Evolutionary conservation across 805 yeast species (phyloP).

Genomic region (Yarrowia sp.): DNA sequence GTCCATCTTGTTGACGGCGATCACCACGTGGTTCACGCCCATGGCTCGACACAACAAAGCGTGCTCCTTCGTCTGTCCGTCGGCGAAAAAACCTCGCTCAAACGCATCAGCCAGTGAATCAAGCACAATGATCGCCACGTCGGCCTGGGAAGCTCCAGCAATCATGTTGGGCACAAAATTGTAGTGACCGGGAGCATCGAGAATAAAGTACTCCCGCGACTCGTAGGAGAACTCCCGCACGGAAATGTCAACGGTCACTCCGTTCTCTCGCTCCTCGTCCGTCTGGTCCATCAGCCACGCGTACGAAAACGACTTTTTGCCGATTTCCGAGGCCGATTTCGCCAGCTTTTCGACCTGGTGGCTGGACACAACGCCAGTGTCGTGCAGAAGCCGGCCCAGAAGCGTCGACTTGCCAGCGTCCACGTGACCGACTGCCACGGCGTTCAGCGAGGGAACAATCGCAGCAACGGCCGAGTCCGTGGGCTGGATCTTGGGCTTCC

Average conservation of each 20-base stretch:
- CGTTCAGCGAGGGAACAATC: conserved; percentile 64
- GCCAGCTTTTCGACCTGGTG: conserved; percentile 67
- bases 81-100: conserved; percentile 69
- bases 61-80: conserved; percentile 83
- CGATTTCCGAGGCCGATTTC: conserved; percentile 68
- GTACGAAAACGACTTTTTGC: conserved; percentile 79
- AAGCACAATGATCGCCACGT: conserved; percentile 72
- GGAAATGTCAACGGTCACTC: conserved; percentile 81
- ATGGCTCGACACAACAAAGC: conserved; percentile 69
- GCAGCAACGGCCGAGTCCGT: conserved; percentile 35
- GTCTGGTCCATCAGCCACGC: conserved; percentile 91
- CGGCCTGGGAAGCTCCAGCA: conserved; percentile 82
- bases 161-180: conserved; percentile 88
- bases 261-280: conserved; percentile 72
- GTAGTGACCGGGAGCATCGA: conserved; percentile 86
- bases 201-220: conserved; percentile 64
- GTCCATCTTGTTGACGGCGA: conserved; percentile 77
- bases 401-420: conserved; percentile 86
- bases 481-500: conserved; percentile 37
- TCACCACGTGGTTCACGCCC: conserved; percentile 66
- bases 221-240: conserved; percentile 69
- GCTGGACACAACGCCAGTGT: conserved; percentile 69
- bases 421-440: conserved; percentile 84
- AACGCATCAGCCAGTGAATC: conserved; percentile 72
- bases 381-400: conserved; percentile 75